phyloP scores from a whole-genome alignment of 768 basidiomycete genomes.

The Boletellus ananas region DNA sequence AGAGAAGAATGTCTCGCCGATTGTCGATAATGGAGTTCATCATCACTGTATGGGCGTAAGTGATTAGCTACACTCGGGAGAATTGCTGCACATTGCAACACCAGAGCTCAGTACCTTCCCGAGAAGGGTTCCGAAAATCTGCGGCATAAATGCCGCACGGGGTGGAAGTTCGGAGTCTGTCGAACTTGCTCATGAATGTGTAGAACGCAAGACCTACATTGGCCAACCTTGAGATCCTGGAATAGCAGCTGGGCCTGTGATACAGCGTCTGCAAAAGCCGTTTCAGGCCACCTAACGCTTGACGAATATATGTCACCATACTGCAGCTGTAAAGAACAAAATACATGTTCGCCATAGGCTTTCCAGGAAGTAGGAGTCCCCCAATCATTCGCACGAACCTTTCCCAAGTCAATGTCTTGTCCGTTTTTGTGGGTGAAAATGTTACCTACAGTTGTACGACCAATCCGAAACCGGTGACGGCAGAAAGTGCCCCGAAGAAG shows the following conservation, averaged over 20 bases:
- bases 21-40: constrained; percentile 57
- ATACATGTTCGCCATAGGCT: constrained; percentile 44
- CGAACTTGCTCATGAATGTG: constrained; percentile 23
- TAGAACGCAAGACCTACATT: constrained; percentile 12
- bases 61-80: background rate
- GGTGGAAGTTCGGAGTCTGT: constrained; percentile 54
- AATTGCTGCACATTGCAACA: constrained; percentile 19
- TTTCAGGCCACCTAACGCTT: constrained; percentile 26
- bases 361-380: constrained; percentile 35
- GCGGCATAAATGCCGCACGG: constrained; percentile 58
- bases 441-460: no score
- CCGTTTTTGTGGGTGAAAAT: no score
- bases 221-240: constrained; percentile 50
- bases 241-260: constrained; percentile 49
- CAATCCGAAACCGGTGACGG: constrained; percentile 39
- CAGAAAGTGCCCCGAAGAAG: constrained; percentile 49
- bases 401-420: constrained; percentile 7
- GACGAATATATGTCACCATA: constrained; percentile 16
- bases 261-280: constrained; percentile 41
- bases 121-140: constrained; percentile 53
- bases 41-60: constrained; percentile 38
- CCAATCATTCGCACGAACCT: constrained; percentile 35
- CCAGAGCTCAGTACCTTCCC: constrained; percentile 47
- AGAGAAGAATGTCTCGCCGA: constrained; percentile 48
- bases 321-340: constrained; percentile 45